Evolutionary conservation across 257 asterid species (phyloP), one percentile per base, ranked within the genome.

Genomic region (Jaltomata sinuosa): DNA sequence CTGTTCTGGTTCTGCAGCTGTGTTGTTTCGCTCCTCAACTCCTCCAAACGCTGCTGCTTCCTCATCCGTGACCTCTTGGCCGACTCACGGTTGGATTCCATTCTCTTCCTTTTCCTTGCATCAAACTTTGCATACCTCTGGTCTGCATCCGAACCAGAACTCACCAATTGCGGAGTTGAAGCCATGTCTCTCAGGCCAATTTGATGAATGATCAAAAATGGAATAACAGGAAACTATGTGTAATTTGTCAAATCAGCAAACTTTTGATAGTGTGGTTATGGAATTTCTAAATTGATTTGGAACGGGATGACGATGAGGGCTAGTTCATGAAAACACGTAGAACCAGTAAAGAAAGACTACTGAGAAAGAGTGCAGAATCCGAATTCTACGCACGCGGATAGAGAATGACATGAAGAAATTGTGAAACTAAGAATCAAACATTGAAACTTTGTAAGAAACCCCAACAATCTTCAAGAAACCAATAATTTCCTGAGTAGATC

Each of bases 321-420:
- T 84, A 86, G 85, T 89, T 92, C 94, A 93, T 91, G 98, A 94
- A 83, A 94, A 91, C 68, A 91, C 92, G 31, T 95, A 93, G 88
- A 95, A 95, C 98, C 98, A 92, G 89, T 94, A 89, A 50, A 95
- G 98, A 83, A 94, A 94, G 8, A 95, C 97, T 36, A 95, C 99
- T 49, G 99, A 95, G 87, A 95, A 95, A 2, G 99, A 95, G 84
- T 95, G 99, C 11, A 94, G 91, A 52, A 94, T 86, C 85, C 97
- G 92, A 79, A 94, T 87, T 8, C 97, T 86, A 52, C 93, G 97
- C 90, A 92, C 86, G 2, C 84, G 88, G 54, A 87, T 49, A 74
- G 81, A 16, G 16, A 14, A 74, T 49, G 81, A 88, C 97, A 95
- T 91, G 42, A 77, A 77, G 59, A 59, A 84, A 79, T 74, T 76